phyloP scores from a whole-genome alignment of 768 basidiomycete genomes.

The Kwoniella mangroviensis region DNA sequence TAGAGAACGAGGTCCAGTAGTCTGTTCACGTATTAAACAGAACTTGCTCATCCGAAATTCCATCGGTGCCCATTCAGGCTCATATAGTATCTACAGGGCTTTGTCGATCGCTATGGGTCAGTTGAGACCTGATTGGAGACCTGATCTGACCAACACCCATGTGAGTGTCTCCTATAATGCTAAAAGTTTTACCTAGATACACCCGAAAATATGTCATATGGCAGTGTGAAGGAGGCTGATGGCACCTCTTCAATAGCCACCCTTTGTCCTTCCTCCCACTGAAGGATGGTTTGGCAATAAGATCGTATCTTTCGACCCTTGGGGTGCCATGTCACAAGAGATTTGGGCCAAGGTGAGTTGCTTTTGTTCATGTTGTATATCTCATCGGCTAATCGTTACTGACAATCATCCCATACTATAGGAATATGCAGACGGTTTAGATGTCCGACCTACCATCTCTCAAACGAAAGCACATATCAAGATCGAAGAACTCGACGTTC shows the following conservation, averaged over 20 bases:
- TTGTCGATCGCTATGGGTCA: constrained; percentile 79
- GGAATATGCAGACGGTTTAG: constrained; percentile 65
- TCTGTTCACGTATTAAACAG: constrained; percentile 81
- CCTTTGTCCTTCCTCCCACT: constrained; percentile 75
- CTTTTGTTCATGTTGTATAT: constrained; percentile 1
- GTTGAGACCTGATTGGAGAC: constrained; percentile 54
- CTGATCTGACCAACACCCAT: constrained; percentile 53
- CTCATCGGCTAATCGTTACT: too few species aligned
- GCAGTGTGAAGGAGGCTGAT: background rate
- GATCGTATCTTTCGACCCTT: constrained; percentile 89
- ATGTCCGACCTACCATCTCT: constrained; percentile 89
- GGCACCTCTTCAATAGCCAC: constrained; percentile 64
- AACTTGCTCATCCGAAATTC: constrained; percentile 76
- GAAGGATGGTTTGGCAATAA: constrained; percentile 68
- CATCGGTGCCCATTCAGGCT: constrained; percentile 89
- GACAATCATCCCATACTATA: constrained; percentile 10
- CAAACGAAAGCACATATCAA: constrained; percentile 92
- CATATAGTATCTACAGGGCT: constrained; percentile 92
- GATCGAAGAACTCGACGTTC: constrained; percentile 87
- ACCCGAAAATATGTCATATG: background rate
- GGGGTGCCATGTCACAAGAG: constrained; percentile 77
- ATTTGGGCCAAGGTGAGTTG: constrained; percentile 45
- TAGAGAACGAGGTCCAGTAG: constrained; percentile 75
- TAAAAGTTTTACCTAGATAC: background rate
- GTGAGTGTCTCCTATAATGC: constrained; percentile 22